phyloP scores from a whole-genome alignment of 495 filamentous ascomycete genomes.

The Terfezia boudieri region DNA sequence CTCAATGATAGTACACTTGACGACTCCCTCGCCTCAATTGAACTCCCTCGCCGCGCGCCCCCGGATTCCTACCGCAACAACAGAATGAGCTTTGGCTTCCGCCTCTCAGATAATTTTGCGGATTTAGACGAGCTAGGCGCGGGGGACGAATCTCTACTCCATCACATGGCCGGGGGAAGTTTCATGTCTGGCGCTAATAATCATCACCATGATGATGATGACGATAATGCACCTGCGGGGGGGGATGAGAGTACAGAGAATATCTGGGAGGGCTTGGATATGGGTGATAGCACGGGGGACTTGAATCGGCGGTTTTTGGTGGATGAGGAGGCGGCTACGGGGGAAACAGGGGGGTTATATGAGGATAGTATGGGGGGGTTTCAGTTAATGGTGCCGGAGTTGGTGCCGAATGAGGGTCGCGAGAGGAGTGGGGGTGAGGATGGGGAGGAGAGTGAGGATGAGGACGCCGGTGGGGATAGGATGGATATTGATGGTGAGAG shows the following conservation, averaged over 20 bases:
- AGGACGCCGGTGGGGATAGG: not conserved
- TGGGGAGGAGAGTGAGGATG: not conserved
- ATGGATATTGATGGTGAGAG: not conserved
- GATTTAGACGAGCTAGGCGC: not conserved
- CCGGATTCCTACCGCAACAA: not conserved
- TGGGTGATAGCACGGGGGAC: slow-evolving; percentile 5
- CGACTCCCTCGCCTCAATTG: not conserved
- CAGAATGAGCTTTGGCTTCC: not conserved
- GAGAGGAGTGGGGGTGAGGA: not conserved
- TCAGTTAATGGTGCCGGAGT: slow-evolving; percentile 3
- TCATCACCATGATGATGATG: too few relatives aligned
- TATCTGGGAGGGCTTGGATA: slow-evolving; percentile 3
- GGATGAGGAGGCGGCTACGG: not conserved
- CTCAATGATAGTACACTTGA: not conserved
- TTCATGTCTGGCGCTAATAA: not conserved
- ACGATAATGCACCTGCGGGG: not conserved
- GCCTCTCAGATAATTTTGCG: not conserved
- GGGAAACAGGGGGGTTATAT: not conserved
- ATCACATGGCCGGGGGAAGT: not conserved
- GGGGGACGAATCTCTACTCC: not conserved
- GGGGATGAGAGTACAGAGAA: not conserved
- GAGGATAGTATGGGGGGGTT: not conserved
- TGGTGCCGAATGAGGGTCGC: not conserved
- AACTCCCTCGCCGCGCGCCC: not conserved
- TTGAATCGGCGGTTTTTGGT: not conserved